Base-by-base conservation (phyloP, 176 grass and related monocot species). In the Dendrocalamus sinicus region DNA sequence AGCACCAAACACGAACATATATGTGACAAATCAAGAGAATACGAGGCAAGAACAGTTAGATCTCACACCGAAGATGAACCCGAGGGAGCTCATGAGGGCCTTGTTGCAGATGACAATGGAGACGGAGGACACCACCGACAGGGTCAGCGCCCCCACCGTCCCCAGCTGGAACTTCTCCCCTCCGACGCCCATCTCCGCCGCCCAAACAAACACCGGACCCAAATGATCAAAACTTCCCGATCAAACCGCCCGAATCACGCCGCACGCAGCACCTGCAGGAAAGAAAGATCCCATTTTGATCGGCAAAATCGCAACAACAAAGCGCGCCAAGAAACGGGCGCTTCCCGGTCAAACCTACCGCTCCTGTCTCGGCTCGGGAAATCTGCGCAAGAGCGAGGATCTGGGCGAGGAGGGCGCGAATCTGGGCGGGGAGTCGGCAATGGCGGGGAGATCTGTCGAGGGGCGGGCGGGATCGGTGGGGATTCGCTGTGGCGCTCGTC, bases 101-200 rank as follows among this genome's bases (percentile, higher is more conserved):
- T 98, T 98, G 89, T 98, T 98, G 82, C 95, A 98, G 67, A 98
- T 98, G 70, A 98, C 95, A 81, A 98, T 98, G 68, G 95, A 98
- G 69, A 98, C 95, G 53, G 95, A 98, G 37, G 95, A 98, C 55
- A 98, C 95, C 76, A 98, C 95, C 17, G 95, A 98, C 52, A 98
- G 89, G 84, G 88, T 83, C 2, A 98, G 93, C 76, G 95, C 95
- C 64, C 95, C 95, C 37, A 98, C 93, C 75, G 95, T 98, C 68
- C 95, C 95, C 83, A 98, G 69, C 86, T 98, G 95, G 90, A 98
- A 93, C 62, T 94, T 90, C 79, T 90, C 91, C 83, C 87, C 91
- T 19, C 90, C 91, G 76, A 85, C 90, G 8, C 93, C 95, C 95
- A 98, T 98, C 85, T 81, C 82, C 86, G 55, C 73, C 48, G 26